Conservation (phyloP, 2,329 filamentous ascomycete genomes). For the Sclerotinia nivalis region DNA sequence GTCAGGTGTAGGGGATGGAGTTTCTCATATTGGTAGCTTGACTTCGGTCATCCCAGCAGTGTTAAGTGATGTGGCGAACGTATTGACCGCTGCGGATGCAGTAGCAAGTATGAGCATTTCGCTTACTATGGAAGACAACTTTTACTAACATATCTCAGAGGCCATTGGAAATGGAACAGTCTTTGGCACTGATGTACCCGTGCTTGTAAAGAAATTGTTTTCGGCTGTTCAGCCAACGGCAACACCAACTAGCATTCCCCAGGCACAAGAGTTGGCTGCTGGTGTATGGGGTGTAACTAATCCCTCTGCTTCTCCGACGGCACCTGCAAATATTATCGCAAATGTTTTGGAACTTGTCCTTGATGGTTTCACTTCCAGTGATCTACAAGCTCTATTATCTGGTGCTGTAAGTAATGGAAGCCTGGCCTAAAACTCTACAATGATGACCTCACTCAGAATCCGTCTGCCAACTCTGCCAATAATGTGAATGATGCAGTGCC, state of each 20-base stretch:
- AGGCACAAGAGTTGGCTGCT: conserved; percentile 28
- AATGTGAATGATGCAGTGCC: conserved; percentile 6
- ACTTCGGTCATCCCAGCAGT: neutral
- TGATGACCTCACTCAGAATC: neutral
- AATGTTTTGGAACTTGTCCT: conserved; percentile 28
- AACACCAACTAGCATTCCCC: conserved; percentile 33
- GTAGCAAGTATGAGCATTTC: neutral
- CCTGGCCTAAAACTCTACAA: neutral
- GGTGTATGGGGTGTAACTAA: conserved; percentile 18
- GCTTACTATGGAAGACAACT: no score
- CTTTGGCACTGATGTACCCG: conserved; percentile 26
- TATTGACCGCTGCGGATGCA: neutral
- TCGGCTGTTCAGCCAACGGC: conserved; percentile 35
- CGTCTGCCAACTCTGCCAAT: neutral
- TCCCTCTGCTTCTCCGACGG: conserved; percentile 21
- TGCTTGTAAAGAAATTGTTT: conserved; percentile 27
- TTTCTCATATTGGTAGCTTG: neutral
- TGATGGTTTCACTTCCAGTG: conserved; percentile 27
- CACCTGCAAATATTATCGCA: conserved; percentile 25
- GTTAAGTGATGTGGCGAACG: neutral
- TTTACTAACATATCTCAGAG: neutral
- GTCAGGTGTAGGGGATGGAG: neutral
- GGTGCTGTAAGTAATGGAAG: conserved; percentile 1
- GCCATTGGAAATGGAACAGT: conserved; percentile 30
- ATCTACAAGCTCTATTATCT: conserved; percentile 23